Conservation (phyloP, 2,329 filamentous ascomycete species). For the Venturia oleaginea region DNA sequence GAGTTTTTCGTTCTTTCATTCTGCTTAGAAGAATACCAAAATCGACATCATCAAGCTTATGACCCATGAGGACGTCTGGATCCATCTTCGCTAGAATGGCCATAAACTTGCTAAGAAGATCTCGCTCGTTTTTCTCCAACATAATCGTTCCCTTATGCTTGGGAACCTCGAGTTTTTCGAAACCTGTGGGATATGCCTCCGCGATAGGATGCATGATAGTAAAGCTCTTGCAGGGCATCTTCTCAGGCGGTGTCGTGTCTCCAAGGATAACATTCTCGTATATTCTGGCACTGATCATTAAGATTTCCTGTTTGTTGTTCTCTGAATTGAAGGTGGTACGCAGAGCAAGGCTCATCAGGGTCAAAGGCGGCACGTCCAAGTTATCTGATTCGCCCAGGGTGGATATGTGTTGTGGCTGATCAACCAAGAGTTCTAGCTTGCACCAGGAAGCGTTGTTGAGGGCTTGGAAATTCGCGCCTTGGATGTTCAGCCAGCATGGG, state of each 20-base stretch:
- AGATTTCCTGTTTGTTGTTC: slow-evolving; percentile 92
- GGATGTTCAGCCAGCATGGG: slow-evolving; percentile 91
- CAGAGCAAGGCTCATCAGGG: slow-evolving; percentile 89
- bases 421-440: slow-evolving; percentile 81
- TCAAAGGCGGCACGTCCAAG: slow-evolving; percentile 75
- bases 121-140: slow-evolving; percentile 72
- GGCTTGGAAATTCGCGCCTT: slow-evolving; percentile 71
- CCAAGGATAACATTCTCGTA: slow-evolving; percentile 84
- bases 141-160: slow-evolving; percentile 70
- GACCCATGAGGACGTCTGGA: slow-evolving; percentile 87
- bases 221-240: slow-evolving; percentile 81
- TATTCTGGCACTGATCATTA: slow-evolving; percentile 82
- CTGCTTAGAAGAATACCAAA: slow-evolving; percentile 84
- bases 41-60: slow-evolving; percentile 95
- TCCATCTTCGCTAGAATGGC: slow-evolving; percentile 81
- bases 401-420: slow-evolving; percentile 67
- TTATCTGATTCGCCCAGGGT: slow-evolving; percentile 69
- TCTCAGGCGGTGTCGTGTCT: slow-evolving; percentile 81
- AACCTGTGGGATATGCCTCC: slow-evolving; percentile 71
- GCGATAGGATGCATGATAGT: slow-evolving; percentile 79
- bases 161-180: slow-evolving; percentile 61
- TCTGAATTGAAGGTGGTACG: slow-evolving; percentile 82
- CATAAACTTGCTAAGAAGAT: slow-evolving; percentile 79
- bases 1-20: slow-evolving; percentile 80
- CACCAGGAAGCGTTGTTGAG: slow-evolving; percentile 94